Base-by-base conservation (phyloP, 495 filamentous ascomycete genomes). In the Pseudoneurospora amorphoporcata region DNA sequence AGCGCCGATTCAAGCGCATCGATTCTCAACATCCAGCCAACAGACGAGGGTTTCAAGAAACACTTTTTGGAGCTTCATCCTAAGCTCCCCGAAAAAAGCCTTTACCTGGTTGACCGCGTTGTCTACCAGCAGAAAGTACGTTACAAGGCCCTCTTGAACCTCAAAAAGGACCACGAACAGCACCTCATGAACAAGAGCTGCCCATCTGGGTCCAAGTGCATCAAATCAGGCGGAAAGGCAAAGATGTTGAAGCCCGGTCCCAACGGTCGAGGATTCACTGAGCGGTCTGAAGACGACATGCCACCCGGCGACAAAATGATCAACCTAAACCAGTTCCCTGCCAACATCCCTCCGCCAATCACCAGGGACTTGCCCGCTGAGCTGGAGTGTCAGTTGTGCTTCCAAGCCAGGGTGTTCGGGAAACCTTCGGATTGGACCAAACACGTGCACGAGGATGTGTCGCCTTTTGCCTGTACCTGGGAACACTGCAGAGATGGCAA, bases 371-470 rank as follows among this genome's bases (percentile, higher is more conserved):
- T 98, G 17, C 95, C 95, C 6, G 93, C 94, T 10, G 90, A 95
- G 76, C 97, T 98, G 75, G 95, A 98, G 81, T 98, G 95, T 75
- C 90, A 92, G 39, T 84, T 97, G 29, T 98, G 95, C 82, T 98
- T 94, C 84, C 88, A 91, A 76, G 88, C 92, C 58, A 97, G 97
- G 82, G 94, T 91, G 74, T 94, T 97, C 79, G 88, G 91, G 75
- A 98, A 98, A 81, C 95, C 95, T 39, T 97, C 95, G 0, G 95
- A 98, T 82, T 98, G 95, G 95, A 96, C 95, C 16, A 98, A 98
- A 79, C 95, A 98, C 77, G 92, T 98, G 7, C 93, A 97, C 77
- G 95, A 98, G 80, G 95, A 98, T 78, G 89, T 98, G 12, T 92
- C 96, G 78, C 95, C 95, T 5, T 98, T 97, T 76, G 97, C 94